Evolutionary conservation across 257 asterid species (phyloP), one percentile per base, ranked within the genome.

Genomic region (Solanum pinnatisectum): DNA sequence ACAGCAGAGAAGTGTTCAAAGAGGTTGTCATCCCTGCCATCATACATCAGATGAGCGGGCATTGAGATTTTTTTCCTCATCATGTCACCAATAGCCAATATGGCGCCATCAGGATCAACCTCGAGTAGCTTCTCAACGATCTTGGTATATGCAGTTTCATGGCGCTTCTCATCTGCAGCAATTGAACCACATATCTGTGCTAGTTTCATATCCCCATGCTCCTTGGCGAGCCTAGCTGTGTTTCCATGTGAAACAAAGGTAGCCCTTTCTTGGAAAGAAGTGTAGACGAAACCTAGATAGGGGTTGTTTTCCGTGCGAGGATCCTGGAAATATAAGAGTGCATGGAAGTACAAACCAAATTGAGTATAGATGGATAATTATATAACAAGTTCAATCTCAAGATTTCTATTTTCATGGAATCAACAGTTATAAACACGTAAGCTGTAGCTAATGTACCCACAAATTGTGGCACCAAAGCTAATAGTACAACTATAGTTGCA

Each of bases 221-320:
- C 91, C 94, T 95, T 95, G 60, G 96, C 98, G 0, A 88, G 98
- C 90, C 96, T 88, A 6, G 98, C 98, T 27, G 96, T 95, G 95
- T 95, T 95, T 9, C 98, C 98, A 42, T 95, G 97, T 13, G 98
- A 95, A 87, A 94, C 59, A 89, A 94, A 94, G 16, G 98, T 95
- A 23, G 98, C 98, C 89, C 98, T 92, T 89, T 95, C 98, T 83
- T 94, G 98, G 35, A 95, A 95, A 15, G 98, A 92, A 33, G 97
- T 95, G 92, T 94, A 93, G 91, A 95, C 92, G 91, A 94, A 95
- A 60, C 98, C 98, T 8, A 95, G 95, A 83, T 95, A 95, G 5
- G 98, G 98, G 88, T 93, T 95, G 96, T 95, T 95, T 89, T 95
- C 98, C 2, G 96, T 95, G 72, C 94, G 91, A 87, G 98, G 98